Base-by-base conservation (phyloP, 2,329 filamentous ascomycete species). In the Cyclaneusma minus region DNA sequence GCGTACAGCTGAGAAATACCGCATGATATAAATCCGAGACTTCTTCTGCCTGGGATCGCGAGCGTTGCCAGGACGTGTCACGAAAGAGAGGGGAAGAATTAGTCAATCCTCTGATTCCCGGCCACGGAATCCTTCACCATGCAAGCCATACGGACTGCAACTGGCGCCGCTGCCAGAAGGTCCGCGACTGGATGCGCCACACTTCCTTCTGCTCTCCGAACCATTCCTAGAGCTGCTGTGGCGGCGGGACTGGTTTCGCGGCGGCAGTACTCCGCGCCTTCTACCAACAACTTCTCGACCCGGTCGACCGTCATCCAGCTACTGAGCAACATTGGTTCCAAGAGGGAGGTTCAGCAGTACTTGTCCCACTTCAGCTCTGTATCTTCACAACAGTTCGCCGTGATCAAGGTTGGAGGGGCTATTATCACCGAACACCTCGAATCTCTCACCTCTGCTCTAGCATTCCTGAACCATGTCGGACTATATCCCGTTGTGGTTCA, bases 401-500 rank as follows among this genome's bases (percentile, higher is more conserved):
- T 98, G 25, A 92, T 98, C 56, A 98, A 98, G 62, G 87, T 95
- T 29, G 89, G 87, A 35, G 89, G 87, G 35, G 89, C 87, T 36
- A 94, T 95, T 45, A 68, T 98, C 44, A 92, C 83, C 33, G 85
- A 95, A 49, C 79, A 94, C 54, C 66, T 95, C 29, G 80, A 93
- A 51, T 84, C 85, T 44, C 70, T 98, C 29, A 92, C 83, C 48
- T 77, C 79, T 29, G 85, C 81, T 25, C 64, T 95, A 32, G 78
- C 83, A 15, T 91, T 95, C 56, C 69, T 95, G 25, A 87, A 92
- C 56, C 80, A 92, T 61, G 83, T 95, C 47, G 84, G 85, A 21
- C 68, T 98, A 21, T 94, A 83, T 56, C 89, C 89, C 24, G 79
- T 95, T 42, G 83, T 98, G 29, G 85, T 95, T 19, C 89, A 98